Conservation (phyloP, 768 basidiomycete genomes). For the Mrakia gelida region DNA sequence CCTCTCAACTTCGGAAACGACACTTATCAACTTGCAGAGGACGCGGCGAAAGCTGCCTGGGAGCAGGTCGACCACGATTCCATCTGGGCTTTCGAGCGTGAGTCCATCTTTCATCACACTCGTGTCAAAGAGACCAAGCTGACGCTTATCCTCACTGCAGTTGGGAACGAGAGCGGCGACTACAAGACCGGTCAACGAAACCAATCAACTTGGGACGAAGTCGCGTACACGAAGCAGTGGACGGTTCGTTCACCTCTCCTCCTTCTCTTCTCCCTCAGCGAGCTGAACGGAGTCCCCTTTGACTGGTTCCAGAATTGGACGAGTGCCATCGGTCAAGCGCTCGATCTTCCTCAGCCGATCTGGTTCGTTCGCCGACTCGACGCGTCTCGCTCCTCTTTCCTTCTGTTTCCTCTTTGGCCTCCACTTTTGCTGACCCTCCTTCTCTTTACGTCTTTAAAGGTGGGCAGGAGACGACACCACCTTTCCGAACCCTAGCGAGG, state of each 20-base stretch:
- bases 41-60: neutral
- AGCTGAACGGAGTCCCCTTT: neutral
- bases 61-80: neutral
- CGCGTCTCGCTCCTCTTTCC: too few relatives aligned
- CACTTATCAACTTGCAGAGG: neutral
- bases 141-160: neutral
- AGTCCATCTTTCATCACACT: neutral
- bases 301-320: neutral
- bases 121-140: too few relatives aligned
- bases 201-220: neutral
- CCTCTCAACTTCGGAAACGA: neutral
- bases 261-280: neutral
- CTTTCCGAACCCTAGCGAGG: too few relatives aligned
- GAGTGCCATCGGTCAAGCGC: neutral
- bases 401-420: neutral
- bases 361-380: neutral
- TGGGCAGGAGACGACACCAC: neutral
- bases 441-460: neutral
- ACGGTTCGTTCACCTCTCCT: neutral
- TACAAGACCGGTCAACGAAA: neutral
- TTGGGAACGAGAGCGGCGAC: neutral
- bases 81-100: conserved; percentile 3
- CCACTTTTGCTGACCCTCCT: neutral
- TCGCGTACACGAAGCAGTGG: neutral
- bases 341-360: neutral